Evolutionary conservation across 805 yeast genomes (phyloP).

Genomic region (Barnettozyma salicaria): DNA sequence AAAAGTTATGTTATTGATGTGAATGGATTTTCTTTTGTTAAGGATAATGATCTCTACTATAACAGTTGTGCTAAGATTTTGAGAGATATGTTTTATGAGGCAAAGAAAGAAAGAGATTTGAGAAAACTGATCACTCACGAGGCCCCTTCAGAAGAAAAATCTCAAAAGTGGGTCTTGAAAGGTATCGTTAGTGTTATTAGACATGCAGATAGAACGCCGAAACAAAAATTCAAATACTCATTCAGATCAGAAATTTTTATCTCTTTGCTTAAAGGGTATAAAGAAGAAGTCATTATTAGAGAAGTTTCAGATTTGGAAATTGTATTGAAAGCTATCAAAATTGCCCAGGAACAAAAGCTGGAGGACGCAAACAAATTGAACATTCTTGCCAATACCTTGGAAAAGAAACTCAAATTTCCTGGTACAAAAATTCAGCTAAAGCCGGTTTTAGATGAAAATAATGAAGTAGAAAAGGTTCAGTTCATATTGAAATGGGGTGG

Average conservation of each 20-base stretch:
- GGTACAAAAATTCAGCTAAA: slow-evolving; percentile 96
- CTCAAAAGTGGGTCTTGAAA: slow-evolving; percentile 93
- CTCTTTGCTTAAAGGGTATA: slow-evolving; percentile 85
- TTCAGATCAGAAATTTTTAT: slow-evolving; percentile 84
- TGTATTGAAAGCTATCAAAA: slow-evolving; percentile 75
- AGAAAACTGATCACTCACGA: slow-evolving; percentile 33
- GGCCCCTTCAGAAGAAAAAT: slow-evolving; percentile 33
- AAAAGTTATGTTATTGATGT: slow-evolving; percentile 92
- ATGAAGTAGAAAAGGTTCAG: slow-evolving; percentile 88
- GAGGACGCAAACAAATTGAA: slow-evolving; percentile 77
- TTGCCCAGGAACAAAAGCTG: slow-evolving; percentile 70
- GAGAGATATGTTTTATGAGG: slow-evolving; percentile 65
- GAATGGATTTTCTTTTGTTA: slow-evolving; percentile 95
- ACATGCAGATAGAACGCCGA: slow-evolving; percentile 98
- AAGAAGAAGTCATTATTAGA: slow-evolving; percentile 91
- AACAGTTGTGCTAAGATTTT: slow-evolving; percentile 76
- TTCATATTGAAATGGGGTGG: slow-evolving; percentile 98
- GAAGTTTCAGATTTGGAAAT: slow-evolving; percentile 80
- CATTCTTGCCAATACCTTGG: slow-evolving; percentile 76
- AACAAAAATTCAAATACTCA: slow-evolving; percentile 94
- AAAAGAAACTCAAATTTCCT: slow-evolving; percentile 82
- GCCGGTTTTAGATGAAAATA: slow-evolving; percentile 67
- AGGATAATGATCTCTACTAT: slow-evolving; percentile 82
- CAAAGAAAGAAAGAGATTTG: slow-evolving; percentile 42
- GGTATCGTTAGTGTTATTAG: slow-evolving; percentile 88